Conservation (phyloP, 768 basidiomycete genomes). For the Neoboletus magnificus region DNA sequence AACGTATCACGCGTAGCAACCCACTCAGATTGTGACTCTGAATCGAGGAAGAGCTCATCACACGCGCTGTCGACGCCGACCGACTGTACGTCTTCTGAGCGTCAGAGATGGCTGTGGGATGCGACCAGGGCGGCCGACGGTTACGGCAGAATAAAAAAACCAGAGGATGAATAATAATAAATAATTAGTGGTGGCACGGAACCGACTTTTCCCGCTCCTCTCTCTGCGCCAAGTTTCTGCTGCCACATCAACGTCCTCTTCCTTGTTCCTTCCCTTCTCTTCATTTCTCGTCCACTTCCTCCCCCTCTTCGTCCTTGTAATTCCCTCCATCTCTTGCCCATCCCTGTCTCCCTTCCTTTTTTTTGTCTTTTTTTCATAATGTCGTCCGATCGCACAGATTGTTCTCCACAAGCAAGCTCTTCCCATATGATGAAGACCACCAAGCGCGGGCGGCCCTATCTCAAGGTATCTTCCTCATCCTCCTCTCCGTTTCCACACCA, state of each 20-base stretch:
- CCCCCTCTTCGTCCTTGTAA: conserved; percentile 25
- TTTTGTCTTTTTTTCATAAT: conserved; percentile 23
- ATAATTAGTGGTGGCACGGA: conserved; percentile 22
- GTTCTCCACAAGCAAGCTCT: conserved; percentile 54
- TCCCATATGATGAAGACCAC: conserved; percentile 99
- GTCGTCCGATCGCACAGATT: conserved; percentile 39
- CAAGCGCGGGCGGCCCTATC: conserved; percentile 89
- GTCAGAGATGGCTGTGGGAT: conserved; percentile 7
- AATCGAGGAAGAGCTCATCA: not conserved
- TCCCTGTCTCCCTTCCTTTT: conserved; percentile 16
- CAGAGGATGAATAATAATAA: conserved; percentile 30
- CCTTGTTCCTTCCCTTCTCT: conserved; percentile 32
- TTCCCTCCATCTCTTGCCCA: conserved; percentile 14
- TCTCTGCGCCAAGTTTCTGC: conserved; percentile 12
- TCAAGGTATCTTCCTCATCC: conserved; percentile 58
- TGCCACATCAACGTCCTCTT: conserved; percentile 22
- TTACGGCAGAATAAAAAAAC: conserved; percentile 16
- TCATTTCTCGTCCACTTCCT: conserved; percentile 21
- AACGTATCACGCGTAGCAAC: not conserved
- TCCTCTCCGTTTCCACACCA: conserved; percentile 6
- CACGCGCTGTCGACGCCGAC: not conserved
- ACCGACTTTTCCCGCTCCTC: conserved; percentile 11
- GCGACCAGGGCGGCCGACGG: conserved; percentile 14
- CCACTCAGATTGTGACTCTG: not conserved
- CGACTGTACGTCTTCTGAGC: not conserved